Evolutionary conservation across 2,329 filamentous ascomycete genomes (phyloP).

Genomic region (Cephalotrichum gorgonifer): DNA sequence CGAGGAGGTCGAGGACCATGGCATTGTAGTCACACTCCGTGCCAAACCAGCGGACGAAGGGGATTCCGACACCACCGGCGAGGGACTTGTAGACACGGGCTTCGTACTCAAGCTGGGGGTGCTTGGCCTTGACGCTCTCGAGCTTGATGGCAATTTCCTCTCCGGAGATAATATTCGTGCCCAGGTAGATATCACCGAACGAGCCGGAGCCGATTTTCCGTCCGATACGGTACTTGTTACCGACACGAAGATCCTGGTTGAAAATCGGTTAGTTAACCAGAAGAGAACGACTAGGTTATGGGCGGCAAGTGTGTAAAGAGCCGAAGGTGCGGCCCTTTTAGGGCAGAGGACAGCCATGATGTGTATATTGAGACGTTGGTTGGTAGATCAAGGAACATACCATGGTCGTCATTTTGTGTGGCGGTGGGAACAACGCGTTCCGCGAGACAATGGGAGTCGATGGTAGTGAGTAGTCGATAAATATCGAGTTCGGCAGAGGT

Average conservation of each 20-base stretch:
- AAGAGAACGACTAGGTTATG: not conserved
- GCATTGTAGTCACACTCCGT: constrained; percentile 99
- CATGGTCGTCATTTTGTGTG: constrained; percentile 39
- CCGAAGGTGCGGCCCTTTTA: too few relatives aligned
- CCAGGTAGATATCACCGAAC: constrained; percentile 97
- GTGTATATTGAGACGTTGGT: too few relatives aligned
- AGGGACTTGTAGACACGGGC: constrained; percentile 86
- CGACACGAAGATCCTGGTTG: constrained; percentile 73
- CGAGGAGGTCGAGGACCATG: constrained; percentile 96
- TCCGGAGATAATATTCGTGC: constrained; percentile 98
- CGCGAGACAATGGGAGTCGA: constrained; percentile 7
- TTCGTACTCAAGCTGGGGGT: constrained; percentile 97
- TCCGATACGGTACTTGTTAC: constrained; percentile 99
- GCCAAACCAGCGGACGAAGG: constrained; percentile 98
- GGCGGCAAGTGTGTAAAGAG: not conserved
- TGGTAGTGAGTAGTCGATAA: constrained; percentile 12
- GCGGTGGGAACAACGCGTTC: constrained; percentile 9
- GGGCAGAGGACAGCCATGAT: not conserved
- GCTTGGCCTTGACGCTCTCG: constrained; percentile 98
- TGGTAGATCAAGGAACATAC: constrained; percentile 22
- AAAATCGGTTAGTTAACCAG: not conserved
- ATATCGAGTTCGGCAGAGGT: constrained; percentile 6
- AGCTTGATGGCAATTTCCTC: constrained; percentile 99
- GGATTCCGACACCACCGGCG: constrained; percentile 93
- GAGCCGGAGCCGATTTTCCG: constrained; percentile 97